Conservation (phyloP, 2,329 filamentous ascomycete genomes). For the Penicillium palitans region DNA sequence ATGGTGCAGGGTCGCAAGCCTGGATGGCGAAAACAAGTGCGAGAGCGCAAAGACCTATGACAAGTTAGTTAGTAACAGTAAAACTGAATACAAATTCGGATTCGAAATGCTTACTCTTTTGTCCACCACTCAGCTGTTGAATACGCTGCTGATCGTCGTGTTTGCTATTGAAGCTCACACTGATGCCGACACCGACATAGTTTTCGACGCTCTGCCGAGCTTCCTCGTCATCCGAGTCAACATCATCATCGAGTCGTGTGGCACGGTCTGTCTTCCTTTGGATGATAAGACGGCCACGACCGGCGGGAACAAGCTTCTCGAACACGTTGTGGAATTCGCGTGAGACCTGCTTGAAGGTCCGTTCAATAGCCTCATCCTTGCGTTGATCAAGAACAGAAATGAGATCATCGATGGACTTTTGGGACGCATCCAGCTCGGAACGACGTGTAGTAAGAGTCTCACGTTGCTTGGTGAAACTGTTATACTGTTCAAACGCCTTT, state of each 20-base stretch:
- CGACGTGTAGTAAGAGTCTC: slow-evolving; percentile 82
- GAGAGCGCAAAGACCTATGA: slow-evolving; percentile 82
- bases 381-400: slow-evolving; percentile 90
- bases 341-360: slow-evolving; percentile 97
- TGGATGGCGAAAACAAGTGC: slow-evolving; percentile 99
- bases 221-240: slow-evolving; percentile 65
- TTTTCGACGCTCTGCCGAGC: slow-evolving; percentile 73
- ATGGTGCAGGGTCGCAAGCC: slow-evolving; percentile 92
- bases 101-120: slow-evolving; percentile 74
- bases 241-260: slow-evolving; percentile 63
- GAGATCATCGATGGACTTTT: slow-evolving; percentile 84
- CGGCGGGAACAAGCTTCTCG: slow-evolving; percentile 89
- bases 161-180: slow-evolving; percentile 97
- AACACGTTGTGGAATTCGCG: slow-evolving; percentile 92
- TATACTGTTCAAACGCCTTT: slow-evolving; percentile 98
- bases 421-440: slow-evolving; percentile 81
- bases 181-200: slow-evolving; percentile 94
- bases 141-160: slow-evolving; percentile 98
- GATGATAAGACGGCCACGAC: slow-evolving; percentile 87
- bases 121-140: slow-evolving; percentile 92
- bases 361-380: slow-evolving; percentile 97
- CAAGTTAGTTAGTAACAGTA: slow-evolving; percentile 14
- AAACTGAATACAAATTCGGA: not conserved
- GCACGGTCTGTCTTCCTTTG: slow-evolving; percentile 81
- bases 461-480: slow-evolving; percentile 90